Evolutionary conservation across 2,329 filamentous ascomycete species (phyloP).

Genomic region (Phyllosticta citrichinensis): DNA sequence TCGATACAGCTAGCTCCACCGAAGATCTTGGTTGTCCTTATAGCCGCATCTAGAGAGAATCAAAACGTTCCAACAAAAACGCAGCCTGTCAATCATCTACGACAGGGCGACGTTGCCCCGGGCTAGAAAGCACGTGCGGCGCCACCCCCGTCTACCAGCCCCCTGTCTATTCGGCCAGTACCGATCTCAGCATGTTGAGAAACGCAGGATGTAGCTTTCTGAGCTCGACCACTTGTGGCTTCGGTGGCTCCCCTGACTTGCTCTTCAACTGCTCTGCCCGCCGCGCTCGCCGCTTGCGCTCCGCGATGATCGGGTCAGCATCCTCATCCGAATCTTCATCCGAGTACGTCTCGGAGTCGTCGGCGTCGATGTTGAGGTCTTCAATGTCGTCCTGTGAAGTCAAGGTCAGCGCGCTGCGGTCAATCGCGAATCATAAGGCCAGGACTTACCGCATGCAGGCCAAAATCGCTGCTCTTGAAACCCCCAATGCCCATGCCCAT

Average conservation of each 20-base stretch:
- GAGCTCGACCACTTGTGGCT: slow-evolving; percentile 70
- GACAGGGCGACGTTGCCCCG: neutral
- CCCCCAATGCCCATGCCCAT: slow-evolving; percentile 25
- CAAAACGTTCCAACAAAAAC: neutral
- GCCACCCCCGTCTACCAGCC: neutral
- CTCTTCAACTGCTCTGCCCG: slow-evolving; percentile 71
- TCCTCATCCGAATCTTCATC: slow-evolving; percentile 66
- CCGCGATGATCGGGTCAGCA: slow-evolving; percentile 76
- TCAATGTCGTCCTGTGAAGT: slow-evolving; percentile 56
- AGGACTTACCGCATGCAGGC: slow-evolving; percentile 59
- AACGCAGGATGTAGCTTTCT: slow-evolving; percentile 73
- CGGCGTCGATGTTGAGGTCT: slow-evolving; percentile 73
- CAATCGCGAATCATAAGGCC: neutral
- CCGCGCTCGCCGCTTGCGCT: slow-evolving; percentile 66
- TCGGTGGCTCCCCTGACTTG: slow-evolving; percentile 72
- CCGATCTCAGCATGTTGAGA: slow-evolving; percentile 67
- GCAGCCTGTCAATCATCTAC: neutral
- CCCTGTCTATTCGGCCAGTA: slow-evolving; percentile 55
- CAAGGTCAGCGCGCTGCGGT: neutral
- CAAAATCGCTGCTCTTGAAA: slow-evolving; percentile 81
- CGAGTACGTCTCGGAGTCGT: slow-evolving; percentile 39
- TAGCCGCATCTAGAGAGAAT: neutral
- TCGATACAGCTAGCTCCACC: neutral
- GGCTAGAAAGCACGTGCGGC: neutral
- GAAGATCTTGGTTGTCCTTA: neutral